Percentiles rank a stretch among this genome's conserved stretches.
Evolutionary conservation across 805 yeast genomes (phyloP).

Genomic region (Pichia deserticola): DNA sequence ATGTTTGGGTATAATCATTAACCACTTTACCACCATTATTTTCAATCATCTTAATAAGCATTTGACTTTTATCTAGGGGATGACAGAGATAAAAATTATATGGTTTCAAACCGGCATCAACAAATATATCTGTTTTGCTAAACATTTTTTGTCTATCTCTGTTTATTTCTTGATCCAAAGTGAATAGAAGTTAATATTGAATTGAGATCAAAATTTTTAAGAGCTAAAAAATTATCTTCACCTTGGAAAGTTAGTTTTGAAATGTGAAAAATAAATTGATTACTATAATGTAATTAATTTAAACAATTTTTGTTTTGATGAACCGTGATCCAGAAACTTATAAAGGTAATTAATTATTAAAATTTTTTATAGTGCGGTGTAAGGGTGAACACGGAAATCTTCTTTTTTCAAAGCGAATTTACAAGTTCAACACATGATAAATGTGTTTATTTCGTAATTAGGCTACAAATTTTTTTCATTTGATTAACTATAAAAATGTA

Average conservation of each 20-base stretch:
- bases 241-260: too few species aligned
- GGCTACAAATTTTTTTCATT: too few species aligned
- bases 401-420: too few species aligned
- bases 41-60: conserved; percentile 8
- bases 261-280: neutral
- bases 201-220: neutral
- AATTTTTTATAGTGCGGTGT: conserved; percentile 6
- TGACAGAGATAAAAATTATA: conserved; percentile 15
- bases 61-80: conserved; percentile 10
- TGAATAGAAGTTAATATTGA: too few species aligned
- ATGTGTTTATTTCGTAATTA: too few species aligned
- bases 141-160: neutral
- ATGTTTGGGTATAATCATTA: conserved; percentile 8
- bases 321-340: too few species aligned
- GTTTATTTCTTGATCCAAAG: neutral
- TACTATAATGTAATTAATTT: too few species aligned
- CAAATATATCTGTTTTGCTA: conserved; percentile 8
- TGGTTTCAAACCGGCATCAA: conserved; percentile 11
- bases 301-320: too few species aligned
- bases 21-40: conserved; percentile 16
- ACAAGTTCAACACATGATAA: too few species aligned
- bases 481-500: too few species aligned
- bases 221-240: neutral
- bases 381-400: neutral
- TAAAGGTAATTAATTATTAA: neutral